Percentiles rank a stretch among this genome's conserved stretches.
phyloP scores from a whole-genome alignment of 306 rosid genomes.

The Fragaria nilgerrensis region DNA sequence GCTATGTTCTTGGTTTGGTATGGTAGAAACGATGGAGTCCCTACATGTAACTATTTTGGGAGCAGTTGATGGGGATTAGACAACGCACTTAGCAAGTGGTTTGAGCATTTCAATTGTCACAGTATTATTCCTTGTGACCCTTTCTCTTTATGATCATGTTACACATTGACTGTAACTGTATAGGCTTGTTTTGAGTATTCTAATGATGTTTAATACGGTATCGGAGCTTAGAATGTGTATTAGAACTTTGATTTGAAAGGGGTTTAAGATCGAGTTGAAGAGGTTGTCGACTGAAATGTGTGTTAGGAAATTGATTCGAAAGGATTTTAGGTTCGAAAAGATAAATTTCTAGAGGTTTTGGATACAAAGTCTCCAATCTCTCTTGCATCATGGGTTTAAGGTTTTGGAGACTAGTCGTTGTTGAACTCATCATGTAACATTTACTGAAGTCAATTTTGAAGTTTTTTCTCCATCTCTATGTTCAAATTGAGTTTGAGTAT shows the following conservation, averaged over 20 bases:
- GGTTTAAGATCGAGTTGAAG: background rate
- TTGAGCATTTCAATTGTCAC: slow-evolving; percentile 19
- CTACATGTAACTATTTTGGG: background rate
- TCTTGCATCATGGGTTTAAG: background rate
- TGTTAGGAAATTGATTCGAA: background rate
- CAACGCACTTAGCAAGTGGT: slow-evolving; percentile 35
- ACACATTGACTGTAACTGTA: background rate
- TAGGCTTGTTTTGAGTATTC: background rate
- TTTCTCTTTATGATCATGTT: background rate
- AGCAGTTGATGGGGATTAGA: slow-evolving; percentile 19
- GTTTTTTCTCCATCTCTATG: no score
- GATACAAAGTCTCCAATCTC: background rate
- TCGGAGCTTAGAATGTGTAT: background rate
- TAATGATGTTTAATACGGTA: background rate
- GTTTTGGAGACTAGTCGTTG: background rate
- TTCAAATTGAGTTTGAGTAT: no score
- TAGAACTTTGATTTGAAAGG: background rate
- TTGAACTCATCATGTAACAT: background rate
- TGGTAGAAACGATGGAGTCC: background rate
- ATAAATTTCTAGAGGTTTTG: background rate
- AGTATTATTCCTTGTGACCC: slow-evolving; percentile 22
- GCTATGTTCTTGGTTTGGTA: background rate
- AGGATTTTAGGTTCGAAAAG: background rate
- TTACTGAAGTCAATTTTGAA: no score
- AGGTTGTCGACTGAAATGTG: background rate